Conservation (phyloP, 2,329 filamentous ascomycete species). For the Diaporthe australafricana region DNA sequence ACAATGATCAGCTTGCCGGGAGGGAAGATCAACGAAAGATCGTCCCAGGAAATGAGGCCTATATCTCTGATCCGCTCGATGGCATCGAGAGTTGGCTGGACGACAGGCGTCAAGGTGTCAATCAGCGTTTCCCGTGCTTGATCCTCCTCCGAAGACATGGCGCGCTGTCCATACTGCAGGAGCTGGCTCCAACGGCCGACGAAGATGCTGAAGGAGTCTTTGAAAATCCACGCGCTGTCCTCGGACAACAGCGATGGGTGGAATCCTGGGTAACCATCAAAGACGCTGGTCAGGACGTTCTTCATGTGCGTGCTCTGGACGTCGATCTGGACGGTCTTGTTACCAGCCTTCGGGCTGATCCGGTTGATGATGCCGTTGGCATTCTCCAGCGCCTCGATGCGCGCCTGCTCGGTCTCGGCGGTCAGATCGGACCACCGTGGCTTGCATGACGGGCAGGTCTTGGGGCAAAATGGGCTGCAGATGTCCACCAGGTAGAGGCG, state of each 20-base stretch:
- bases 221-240: not conserved
- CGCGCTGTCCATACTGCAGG: not conserved
- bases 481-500: not conserved
- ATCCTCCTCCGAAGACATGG: not conserved
- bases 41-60: not conserved
- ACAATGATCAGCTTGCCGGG: not conserved
- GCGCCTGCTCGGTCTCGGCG: not conserved
- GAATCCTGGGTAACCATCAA: not conserved
- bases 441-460: not conserved
- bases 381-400: not conserved
- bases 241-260: not conserved
- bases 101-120: not conserved
- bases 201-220: not conserved
- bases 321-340: not conserved
- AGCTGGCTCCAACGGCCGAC: not conserved
- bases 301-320: slow-evolving; percentile 5
- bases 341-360: not conserved
- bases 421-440: not conserved
- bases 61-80: slow-evolving; percentile 2
- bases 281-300: not conserved
- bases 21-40: not conserved
- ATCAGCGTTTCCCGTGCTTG: not conserved
- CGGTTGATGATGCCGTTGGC: not conserved
- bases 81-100: not conserved
- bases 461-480: not conserved